phyloP scores from a whole-genome alignment of 2,329 filamentous ascomycete genomes.

The Fusarium subtropicale region DNA sequence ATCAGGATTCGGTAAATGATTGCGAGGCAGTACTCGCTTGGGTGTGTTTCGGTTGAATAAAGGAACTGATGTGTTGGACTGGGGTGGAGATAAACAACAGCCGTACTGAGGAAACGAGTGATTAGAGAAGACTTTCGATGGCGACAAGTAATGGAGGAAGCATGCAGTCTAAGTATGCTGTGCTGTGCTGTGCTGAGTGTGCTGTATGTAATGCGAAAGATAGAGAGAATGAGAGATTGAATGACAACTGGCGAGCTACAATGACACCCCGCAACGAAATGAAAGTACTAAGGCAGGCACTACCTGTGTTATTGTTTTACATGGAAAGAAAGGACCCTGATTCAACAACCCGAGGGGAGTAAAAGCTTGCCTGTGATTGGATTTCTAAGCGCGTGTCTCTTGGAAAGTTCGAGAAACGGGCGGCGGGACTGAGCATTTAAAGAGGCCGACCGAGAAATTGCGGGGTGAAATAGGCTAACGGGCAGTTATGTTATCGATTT shows the following conservation, averaged over 20 bases:
- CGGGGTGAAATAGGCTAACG: conserved; percentile 18
- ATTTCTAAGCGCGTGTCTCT: conserved; percentile 47
- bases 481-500: background rate
- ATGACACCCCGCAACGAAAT: conserved; percentile 5
- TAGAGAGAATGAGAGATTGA: background rate
- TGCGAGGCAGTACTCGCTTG: background rate
- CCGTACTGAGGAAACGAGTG: background rate
- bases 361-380: conserved; percentile 38
- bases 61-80: background rate
- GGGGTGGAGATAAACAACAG: background rate
- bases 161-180: background rate
- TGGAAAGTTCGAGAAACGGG: conserved; percentile 47
- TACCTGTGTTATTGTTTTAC: conserved; percentile 1
- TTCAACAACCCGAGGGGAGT: background rate
- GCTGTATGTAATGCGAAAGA: background rate
- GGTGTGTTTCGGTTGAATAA: background rate
- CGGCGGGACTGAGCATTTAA: conserved; percentile 1
- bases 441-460: conserved; percentile 19
- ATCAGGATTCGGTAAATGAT: background rate
- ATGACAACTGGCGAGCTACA: conserved; percentile 8
- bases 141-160: background rate
- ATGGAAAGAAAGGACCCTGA: conserved; percentile 19
- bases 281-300: background rate
- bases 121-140: background rate
- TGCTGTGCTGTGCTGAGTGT: too few relatives aligned